Conservation (phyloP, 805 yeast genomes). For the Maudiozyma barnettii region DNA sequence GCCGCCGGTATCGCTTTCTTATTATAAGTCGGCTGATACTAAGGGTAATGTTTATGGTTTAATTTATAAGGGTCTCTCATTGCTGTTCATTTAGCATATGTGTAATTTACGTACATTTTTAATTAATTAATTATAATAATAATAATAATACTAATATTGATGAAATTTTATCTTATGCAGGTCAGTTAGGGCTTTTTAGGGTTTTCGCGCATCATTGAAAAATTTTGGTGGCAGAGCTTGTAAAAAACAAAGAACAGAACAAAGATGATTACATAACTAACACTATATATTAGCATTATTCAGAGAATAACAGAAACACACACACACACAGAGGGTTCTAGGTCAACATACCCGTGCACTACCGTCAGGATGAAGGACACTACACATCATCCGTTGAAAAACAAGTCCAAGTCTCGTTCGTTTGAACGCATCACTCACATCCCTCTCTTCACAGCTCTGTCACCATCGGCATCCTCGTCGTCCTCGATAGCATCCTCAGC, state of each 20-base stretch:
- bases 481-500: not conserved
- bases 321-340: too few relatives aligned
- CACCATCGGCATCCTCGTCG: not conserved
- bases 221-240: too few relatives aligned
- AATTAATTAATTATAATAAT: not conserved
- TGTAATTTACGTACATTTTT: not conserved
- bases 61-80: not conserved
- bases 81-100: not conserved
- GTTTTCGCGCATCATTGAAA: not conserved
- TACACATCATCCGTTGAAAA: not conserved
- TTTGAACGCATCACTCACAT: not conserved
- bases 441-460: not conserved
- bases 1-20: slow-evolving; percentile 62
- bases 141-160: too few relatives aligned
- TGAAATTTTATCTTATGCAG: too few relatives aligned
- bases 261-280: too few relatives aligned
- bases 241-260: too few relatives aligned
- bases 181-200: not conserved
- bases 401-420: not conserved
- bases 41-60: not conserved
- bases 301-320: too few relatives aligned
- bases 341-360: not conserved
- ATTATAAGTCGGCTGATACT: too few relatives aligned
- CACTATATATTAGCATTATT: too few relatives aligned
- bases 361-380: not conserved